Evolutionary conservation across 108 stramenopile genomes (phyloP).

Genomic region (Aurantiochytrium sp.): DNA sequence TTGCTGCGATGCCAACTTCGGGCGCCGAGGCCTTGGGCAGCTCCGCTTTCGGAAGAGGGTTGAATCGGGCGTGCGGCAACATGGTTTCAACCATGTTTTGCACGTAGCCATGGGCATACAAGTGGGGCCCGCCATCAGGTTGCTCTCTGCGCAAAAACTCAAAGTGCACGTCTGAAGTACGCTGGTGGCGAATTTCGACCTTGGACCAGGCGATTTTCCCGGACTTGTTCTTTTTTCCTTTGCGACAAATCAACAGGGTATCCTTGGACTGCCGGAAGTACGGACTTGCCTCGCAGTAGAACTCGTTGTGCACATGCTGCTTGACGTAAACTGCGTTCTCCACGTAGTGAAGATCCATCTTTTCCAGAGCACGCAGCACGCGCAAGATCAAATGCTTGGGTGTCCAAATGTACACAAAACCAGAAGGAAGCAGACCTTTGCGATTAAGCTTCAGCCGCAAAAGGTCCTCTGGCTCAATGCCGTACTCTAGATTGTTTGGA

Average conservation of each 20-base stretch:
- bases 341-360: constrained; percentile 9
- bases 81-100: constrained; percentile 2
- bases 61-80: background rate
- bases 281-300: background rate
- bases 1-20: background rate
- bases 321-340: constrained; percentile 5
- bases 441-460: background rate
- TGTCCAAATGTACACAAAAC: constrained; percentile 10
- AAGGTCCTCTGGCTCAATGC: constrained; percentile 1
- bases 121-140: background rate
- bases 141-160: background rate
- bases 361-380: background rate
- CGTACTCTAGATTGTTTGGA: background rate
- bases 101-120: background rate
- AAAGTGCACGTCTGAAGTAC: background rate
- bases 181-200: constrained; percentile 10
- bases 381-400: background rate
- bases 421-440: background rate
- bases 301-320: constrained; percentile 3
- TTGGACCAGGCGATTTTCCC: constrained; percentile 1
- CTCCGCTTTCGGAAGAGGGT: background rate
- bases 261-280: constrained; percentile 11
- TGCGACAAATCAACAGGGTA: background rate
- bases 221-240: background rate
- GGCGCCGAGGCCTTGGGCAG: background rate